Evolutionary conservation across 805 yeast species (phyloP), one percentile per base, ranked within the genome.

Genomic region (Yamadazyma paraphyllophila): DNA sequence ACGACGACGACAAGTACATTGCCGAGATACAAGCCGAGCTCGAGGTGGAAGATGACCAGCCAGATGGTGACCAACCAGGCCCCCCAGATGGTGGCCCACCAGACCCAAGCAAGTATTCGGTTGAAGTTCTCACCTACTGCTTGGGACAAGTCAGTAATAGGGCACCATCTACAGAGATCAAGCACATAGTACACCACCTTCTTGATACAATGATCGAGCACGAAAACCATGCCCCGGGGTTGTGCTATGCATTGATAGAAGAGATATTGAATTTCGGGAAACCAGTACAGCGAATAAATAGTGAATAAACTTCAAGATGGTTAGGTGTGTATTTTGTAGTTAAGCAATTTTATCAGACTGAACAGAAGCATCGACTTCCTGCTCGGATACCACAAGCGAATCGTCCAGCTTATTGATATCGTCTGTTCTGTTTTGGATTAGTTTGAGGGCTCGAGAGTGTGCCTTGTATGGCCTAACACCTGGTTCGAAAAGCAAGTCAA

Each of bases 401-500:
- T 10, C 36, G 4, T 32, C 36, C 16, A 32, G 16, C 15, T 32
- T 32, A 9, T n/a, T 12, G 14, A 33, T 32, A 15, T 39, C 29
- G 14, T 31, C 16, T 25, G 34, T 33, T 40, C 45, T 39, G 24
- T 25, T 31, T 34, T 35, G 37, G 12, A 49, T 43, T 1, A 44
- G 44, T 25, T 52, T 45, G 50, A 66, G 39, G 0, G 69, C 71
- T 37, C 60, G 48, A 15, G 49, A 39, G 43, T 59, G 61, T 4
- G 69, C 68, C 44, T 54, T 55, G 66, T 68, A 66, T 1, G 71
- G 67, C 4, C 59, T 60, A 4, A 64, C 66, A 1, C 42, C 47
- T 13, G 40, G 29, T 46, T 62, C 69, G 35, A 66, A 65, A 39
- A 64, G 54, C 34, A 60, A 49, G 44, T 66, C 69, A 13, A 66